Conservation (phyloP, 2,329 filamentous ascomycete genomes). For the Cladorrhinum sp. region DNA sequence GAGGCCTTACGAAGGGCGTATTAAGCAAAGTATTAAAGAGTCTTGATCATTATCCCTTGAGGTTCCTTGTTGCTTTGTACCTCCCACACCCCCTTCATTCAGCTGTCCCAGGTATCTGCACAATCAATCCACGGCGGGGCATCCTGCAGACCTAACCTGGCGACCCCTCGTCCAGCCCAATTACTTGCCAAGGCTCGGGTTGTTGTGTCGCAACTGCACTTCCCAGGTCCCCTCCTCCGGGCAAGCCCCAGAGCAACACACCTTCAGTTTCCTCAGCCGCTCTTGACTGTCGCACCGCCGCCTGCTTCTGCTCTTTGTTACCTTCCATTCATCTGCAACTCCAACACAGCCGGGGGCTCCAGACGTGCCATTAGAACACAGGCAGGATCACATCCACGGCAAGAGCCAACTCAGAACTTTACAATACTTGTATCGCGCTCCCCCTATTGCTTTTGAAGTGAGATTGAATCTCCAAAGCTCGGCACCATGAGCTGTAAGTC, state of each 20-base stretch:
- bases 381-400: slow-evolving; percentile 1
- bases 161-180: not conserved
- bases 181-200: not conserved
- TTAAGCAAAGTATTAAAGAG: not conserved
- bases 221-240: not conserved
- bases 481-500: slow-evolving; percentile 32
- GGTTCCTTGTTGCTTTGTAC: not conserved
- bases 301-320: slow-evolving; percentile 8
- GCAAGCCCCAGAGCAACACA: not conserved
- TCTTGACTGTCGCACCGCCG: slow-evolving; percentile 17
- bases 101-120: not conserved
- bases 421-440: slow-evolving; percentile 15
- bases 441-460: not conserved
- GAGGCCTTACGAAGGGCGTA: not conserved
- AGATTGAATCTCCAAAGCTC: slow-evolving; percentile 19
- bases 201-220: not conserved
- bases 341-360: slow-evolving; percentile 14
- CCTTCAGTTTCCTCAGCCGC: slow-evolving; percentile 16
- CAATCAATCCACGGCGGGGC: not conserved
- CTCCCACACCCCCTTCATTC: no score
- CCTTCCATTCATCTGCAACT: slow-evolving; percentile 8
- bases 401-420: slow-evolving; percentile 9
- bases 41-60: not conserved
- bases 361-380: slow-evolving; percentile 12
- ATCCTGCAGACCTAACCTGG: not conserved